These are phyloP conservation scores for Hanseniaspora pseudoguilliermondii DNA, from an alignment of 805 yeast species.

Conservation along the genomic window DNA sequence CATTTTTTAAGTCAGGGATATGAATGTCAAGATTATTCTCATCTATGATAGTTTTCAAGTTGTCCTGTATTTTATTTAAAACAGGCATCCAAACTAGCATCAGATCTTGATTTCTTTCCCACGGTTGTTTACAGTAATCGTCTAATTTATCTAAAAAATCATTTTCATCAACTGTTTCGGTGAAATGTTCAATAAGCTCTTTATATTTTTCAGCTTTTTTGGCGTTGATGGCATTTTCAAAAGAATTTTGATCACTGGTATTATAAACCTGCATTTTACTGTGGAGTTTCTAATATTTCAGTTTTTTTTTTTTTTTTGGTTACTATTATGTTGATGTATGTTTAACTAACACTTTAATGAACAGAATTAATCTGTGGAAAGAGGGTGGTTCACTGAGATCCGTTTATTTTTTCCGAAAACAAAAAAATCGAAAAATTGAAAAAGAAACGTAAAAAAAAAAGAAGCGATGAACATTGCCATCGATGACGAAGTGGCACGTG, in stretches of 20 bases:
- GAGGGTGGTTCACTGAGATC: no score
- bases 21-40: conserved; percentile 32
- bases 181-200: conserved; percentile 30
- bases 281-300: neutral
- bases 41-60: conserved; percentile 41
- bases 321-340: neutral
- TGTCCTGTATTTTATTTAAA: conserved; percentile 59
- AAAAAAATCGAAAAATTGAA: no score
- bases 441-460: no score
- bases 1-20: conserved; percentile 17
- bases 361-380: no score
- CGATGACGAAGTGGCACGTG: no score
- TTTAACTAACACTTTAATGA: neutral
- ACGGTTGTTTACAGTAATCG: conserved; percentile 27
- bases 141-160: conserved; percentile 32
- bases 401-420: no score
- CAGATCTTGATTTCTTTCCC: conserved; percentile 59
- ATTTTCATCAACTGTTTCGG: conserved; percentile 25
- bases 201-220: conserved; percentile 24
- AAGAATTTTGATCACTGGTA: conserved; percentile 20
- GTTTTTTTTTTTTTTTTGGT: neutral
- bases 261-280: neutral
- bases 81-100: conserved; percentile 66
- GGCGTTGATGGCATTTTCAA: conserved; percentile 25
- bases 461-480: no score